A percentile compares a stretch with the other conserved stretches of the same genome.
These are phyloP conservation scores for Crepidotus variabilis DNA, from an alignment of 768 basidiomycete species.

Conservation along the genomic window DNA sequence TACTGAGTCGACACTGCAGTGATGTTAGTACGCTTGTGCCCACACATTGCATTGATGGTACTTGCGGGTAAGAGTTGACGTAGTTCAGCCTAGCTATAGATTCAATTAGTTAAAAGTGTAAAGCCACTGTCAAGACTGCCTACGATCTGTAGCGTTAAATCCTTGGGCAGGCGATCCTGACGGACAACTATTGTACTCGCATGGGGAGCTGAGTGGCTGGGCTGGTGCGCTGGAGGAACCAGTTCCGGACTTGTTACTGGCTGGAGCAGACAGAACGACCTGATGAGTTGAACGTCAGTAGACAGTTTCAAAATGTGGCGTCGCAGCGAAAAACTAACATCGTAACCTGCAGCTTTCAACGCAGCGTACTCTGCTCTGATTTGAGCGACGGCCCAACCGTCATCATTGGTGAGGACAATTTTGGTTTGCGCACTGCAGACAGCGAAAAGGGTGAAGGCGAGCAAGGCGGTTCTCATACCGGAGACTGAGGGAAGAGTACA, in stretches of 20 bases:
- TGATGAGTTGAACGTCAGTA: conserved; percentile 7
- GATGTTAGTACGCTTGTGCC: not conserved
- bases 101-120: not conserved
- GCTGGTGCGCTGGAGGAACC: conserved; percentile 32
- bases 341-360: conserved; percentile 29
- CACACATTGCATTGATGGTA: not conserved
- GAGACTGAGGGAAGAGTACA: not conserved
- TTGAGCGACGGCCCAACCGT: conserved; percentile 39
- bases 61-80: conserved; percentile 38
- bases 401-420: conserved; percentile 24
- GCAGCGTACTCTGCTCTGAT: conserved; percentile 36
- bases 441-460: conserved; percentile 5
- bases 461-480: not conserved
- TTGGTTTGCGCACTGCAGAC: conserved; percentile 8
- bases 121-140: not conserved
- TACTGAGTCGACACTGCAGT: conserved; percentile 30
- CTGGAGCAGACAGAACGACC: conserved; percentile 42
- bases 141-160: conserved; percentile 23
- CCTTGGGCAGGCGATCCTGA: conserved; percentile 36
- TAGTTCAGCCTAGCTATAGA: conserved; percentile 32
- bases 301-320: not conserved
- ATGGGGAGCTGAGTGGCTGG: conserved; percentile 24
- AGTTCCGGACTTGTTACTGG: conserved; percentile 38
- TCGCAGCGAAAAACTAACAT: conserved; percentile 21
- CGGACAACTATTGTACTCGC: conserved; percentile 41